A percentile compares a stretch with the other conserved stretches of the same genome.
Evolutionary conservation across 2,329 filamentous ascomycete species (phyloP).

Genomic region (Fusarium tupiense): DNA sequence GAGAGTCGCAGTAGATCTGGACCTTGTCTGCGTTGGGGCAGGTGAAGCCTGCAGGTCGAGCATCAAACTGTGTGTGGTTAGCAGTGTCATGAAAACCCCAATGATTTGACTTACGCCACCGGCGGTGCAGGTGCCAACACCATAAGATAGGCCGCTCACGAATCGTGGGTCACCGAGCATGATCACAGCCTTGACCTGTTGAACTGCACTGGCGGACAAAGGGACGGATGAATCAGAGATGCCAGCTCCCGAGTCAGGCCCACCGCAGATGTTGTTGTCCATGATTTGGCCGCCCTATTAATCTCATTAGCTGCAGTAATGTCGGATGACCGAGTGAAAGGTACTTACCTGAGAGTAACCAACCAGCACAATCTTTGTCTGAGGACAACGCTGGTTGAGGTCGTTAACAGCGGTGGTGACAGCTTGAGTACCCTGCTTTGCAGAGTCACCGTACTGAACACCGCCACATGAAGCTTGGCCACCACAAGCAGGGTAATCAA

Average conservation of each 20-base stretch:
- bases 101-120: constrained; percentile 59
- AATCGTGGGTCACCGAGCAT: constrained; percentile 73
- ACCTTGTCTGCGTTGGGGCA: constrained; percentile 65
- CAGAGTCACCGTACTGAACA: constrained; percentile 69
- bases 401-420: constrained; percentile 68
- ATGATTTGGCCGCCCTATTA: constrained; percentile 69
- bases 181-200: constrained; percentile 69
- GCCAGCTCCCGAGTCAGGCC: constrained; percentile 58
- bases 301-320: accelerated
- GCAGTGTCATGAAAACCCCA: accelerated
- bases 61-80: constrained; percentile 62
- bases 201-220: constrained; percentile 58
- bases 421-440: constrained; percentile 64
- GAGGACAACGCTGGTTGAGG: constrained; percentile 65
- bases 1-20: constrained; percentile 71
- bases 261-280: constrained; percentile 72
- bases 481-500: constrained; percentile 70
- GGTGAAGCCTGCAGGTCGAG: constrained; percentile 65
- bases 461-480: constrained; percentile 67
- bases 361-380: constrained; percentile 66
- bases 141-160: constrained; percentile 63
- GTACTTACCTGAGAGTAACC: constrained; percentile 65
- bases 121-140: constrained; percentile 67
- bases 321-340: accelerated
- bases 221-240: constrained; percentile 55